Evolutionary conservation across 2,329 filamentous ascomycete species (phyloP).

Genomic region (Triangularia setosa): DNA sequence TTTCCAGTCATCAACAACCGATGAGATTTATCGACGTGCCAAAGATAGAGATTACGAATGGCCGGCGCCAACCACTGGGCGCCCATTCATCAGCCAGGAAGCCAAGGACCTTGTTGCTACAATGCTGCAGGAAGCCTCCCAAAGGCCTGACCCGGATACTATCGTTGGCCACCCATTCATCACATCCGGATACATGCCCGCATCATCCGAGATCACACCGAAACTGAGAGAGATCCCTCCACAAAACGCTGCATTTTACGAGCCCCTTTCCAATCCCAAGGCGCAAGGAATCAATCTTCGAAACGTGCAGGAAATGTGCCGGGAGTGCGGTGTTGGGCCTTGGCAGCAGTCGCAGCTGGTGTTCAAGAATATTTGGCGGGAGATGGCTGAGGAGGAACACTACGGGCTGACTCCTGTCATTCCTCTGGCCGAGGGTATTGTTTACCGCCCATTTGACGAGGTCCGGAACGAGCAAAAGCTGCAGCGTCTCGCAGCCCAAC

Average conservation of each 20-base stretch:
- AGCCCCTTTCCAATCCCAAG: slow-evolving; percentile 42
- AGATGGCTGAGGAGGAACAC: slow-evolving; percentile 66
- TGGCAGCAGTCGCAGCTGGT: slow-evolving; percentile 45
- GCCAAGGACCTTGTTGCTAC: slow-evolving; percentile 74
- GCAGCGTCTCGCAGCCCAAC: slow-evolving; percentile 11
- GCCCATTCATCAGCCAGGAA: slow-evolving; percentile 69
- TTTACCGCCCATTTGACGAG: slow-evolving; percentile 62
- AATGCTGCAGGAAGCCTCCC: slow-evolving; percentile 71
- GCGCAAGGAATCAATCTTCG: slow-evolving; percentile 44
- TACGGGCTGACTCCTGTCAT: slow-evolving; percentile 61
- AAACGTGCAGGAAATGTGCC: slow-evolving; percentile 56
- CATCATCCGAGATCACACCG: slow-evolving; percentile 53
- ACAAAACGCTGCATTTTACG: slow-evolving; percentile 55
- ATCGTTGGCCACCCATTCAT: slow-evolving; percentile 82
- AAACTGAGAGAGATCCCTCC: slow-evolving; percentile 56
- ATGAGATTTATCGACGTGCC: slow-evolving; percentile 76
- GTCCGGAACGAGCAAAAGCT: slow-evolving; percentile 52
- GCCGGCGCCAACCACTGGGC: slow-evolving; percentile 63
- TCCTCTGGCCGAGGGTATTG: slow-evolving; percentile 57
- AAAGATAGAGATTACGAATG: slow-evolving; percentile 73
- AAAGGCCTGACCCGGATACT: slow-evolving; percentile 68
- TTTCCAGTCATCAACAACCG: slow-evolving; percentile 86
- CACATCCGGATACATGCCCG: slow-evolving; percentile 69
- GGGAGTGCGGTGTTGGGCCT: slow-evolving; percentile 56
- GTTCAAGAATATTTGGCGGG: slow-evolving; percentile 58